phyloP scores from a whole-genome alignment of 2,329 filamentous ascomycete genomes.

The Stachybotrys elegans region DNA sequence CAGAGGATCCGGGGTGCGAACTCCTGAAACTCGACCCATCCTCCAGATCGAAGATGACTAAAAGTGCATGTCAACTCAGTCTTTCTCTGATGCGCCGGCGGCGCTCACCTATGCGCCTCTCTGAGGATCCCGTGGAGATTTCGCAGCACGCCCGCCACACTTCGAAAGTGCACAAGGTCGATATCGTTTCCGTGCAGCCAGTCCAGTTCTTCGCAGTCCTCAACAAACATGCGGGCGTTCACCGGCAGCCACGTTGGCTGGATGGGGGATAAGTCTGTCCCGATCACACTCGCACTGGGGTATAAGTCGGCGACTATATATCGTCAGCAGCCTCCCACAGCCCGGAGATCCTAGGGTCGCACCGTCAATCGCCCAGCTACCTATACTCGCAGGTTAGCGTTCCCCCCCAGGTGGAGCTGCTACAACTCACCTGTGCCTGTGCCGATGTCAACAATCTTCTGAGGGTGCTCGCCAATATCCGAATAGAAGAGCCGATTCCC shows the following conservation, averaged over 20 bases:
- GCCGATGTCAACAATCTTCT: slow-evolving; percentile 42
- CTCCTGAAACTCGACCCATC: slow-evolving; percentile 48
- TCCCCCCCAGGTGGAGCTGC: too few species aligned
- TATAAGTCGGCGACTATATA: slow-evolving; percentile 33
- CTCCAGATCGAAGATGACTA: slow-evolving; percentile 39
- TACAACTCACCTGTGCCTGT: slow-evolving; percentile 39
- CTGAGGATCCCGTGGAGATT: slow-evolving; percentile 43
- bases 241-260: slow-evolving; percentile 47
- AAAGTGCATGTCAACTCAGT: too few species aligned
- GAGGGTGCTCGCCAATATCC: slow-evolving; percentile 31
- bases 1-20: slow-evolving; percentile 34
- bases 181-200: slow-evolving; percentile 51
- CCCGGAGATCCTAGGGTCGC: slow-evolving; percentile 1
- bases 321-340: slow-evolving; percentile 6
- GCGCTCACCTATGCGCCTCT: slow-evolving; percentile 27
- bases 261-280: slow-evolving; percentile 40
- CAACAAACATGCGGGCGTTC: slow-evolving; percentile 58
- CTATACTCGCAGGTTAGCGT: too few species aligned
- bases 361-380: slow-evolving; percentile 51
- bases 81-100: too few species aligned
- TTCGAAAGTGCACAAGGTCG: slow-evolving; percentile 51
- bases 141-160: slow-evolving; percentile 44
- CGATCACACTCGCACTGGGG: slow-evolving; percentile 33
- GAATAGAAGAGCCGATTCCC: slow-evolving; percentile 33
- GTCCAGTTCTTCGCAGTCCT: slow-evolving; percentile 53